Base-by-base conservation (phyloP, 208 protist genomes). In the Phytomonas sp. region DNA sequence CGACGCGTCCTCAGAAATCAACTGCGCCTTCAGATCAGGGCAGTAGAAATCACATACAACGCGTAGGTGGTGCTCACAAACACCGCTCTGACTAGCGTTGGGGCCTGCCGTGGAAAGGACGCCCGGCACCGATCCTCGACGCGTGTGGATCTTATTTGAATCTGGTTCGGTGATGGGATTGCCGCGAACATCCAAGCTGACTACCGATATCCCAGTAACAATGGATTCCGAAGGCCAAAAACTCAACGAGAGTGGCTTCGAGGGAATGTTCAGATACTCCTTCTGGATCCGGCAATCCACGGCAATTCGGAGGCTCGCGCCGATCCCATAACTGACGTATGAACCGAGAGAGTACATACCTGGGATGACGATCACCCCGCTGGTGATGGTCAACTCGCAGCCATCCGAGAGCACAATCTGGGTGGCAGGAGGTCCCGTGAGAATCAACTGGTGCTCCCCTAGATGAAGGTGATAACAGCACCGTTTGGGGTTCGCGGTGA, bases 321-420 rank as follows among this genome's bases (percentile, higher is more conserved):
- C 79, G 9, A 81, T 59, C 31, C 80, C 88, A 66, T 87, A 94
- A 74, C 87, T 89, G 28, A 92, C 84, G 79, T 90, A 96, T 26
- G 88, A 94, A 72, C 83, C 80, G 53, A 96, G 70, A 2, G 81
- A 74, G 78, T 93, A 93, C 79, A 89, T 80, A 62, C 91, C 88
- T 0, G 91, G 85, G 3, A 96, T 71, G 15, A 85, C 68, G 51
- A 96, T 68, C n/a, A 79, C 85, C 66, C 91, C 91, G 80, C 94
- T 96, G 28, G 80, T 88, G 67, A 96, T 85, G 34, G 81, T 91
- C 70, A 96, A 67, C 60, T 96, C 82, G 71, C 85, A 92, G 66
- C 85, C 82, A 36, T 93, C 87, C 66, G 73, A 76, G 32, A 96
- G 69, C 4, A 93, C 78, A 60, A 96, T 78, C 75, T 88, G 82